Base-by-base conservation (phyloP, 768 basidiomycete species). In the Leccinum broughii region DNA sequence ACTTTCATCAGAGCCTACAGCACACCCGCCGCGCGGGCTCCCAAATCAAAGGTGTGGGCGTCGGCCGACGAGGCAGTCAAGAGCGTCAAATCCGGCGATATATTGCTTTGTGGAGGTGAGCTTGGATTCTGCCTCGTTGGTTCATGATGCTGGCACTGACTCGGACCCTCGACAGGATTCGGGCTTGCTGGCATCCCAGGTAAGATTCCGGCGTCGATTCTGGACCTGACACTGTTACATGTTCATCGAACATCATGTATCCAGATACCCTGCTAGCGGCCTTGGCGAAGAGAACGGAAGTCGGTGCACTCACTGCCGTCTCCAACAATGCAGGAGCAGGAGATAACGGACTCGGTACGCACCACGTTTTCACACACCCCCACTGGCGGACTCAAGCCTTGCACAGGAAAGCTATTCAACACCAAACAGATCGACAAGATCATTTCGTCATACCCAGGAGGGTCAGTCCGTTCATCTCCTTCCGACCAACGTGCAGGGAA, bases 111-210 rank as follows among this genome's bases (percentile, higher is more conserved):
- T 65, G 93, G 88, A 78, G 93, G 93, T 93, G 65, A 63, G 86
- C 14, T 55, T 20, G 17, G 3, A 9, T 60, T 59, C 50, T 13
- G 20, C 3, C 5, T 15, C 49, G 24, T 32, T 51, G n/a, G 37
- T 20, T 17, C 53, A 15, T 0, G 24, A 15, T 0, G 24, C 13
- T 30, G 24, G 41, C 13, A 17, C 48, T 58, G 22, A 11, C 56
- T 49, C 55, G 17, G n/a, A 41, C 34, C 50, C 32, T 66, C 10
- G 44, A 15, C 66, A 93, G 93, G 94, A 28, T 97, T 97, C 68
- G 94, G 94, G 50, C 77, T 92, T 55, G 91, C 92, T 65, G 95
- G 94, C 32, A 89, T 93, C 51, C 93, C 94, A 68, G 89, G 91
- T 92, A 50, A 46, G 77, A 51, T 49, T 15, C 30, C 2, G 13